A percentile compares a stretch with the other conserved stretches of the same genome.
Evolutionary conservation across 2,329 filamentous ascomycete genomes (phyloP).

Genomic region (Cladorrhinum sp.): DNA sequence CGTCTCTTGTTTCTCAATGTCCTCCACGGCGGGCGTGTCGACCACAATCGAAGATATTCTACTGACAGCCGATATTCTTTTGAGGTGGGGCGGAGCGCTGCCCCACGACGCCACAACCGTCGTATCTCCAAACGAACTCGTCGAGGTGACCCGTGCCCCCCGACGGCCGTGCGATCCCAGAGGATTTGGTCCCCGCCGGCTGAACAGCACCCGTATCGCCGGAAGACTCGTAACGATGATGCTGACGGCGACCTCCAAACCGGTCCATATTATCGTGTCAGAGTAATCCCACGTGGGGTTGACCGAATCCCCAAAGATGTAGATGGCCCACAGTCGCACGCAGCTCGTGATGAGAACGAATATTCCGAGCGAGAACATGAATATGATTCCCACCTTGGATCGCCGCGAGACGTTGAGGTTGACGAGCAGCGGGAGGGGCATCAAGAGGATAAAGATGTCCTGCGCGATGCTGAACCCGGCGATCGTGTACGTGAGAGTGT

Average conservation of each 20-base stretch:
- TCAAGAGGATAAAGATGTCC: conserved; percentile 34
- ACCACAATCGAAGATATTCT: conserved; percentile 11
- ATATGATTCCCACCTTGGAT: conserved; percentile 30
- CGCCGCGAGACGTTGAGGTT: conserved; percentile 31
- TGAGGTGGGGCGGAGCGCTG: conserved; percentile 10
- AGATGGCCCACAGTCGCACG: conserved; percentile 35
- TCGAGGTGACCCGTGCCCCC: not conserved
- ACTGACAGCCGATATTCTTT: conserved; percentile 13
- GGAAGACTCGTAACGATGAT: conserved; percentile 43
- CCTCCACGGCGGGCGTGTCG: not conserved
- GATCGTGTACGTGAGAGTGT: conserved; percentile 31
- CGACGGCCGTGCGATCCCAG: not conserved
- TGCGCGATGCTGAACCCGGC: conserved; percentile 35
- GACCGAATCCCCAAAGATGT: conserved; percentile 32
- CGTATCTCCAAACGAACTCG: conserved; percentile 15
- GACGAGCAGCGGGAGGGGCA: conserved; percentile 35
- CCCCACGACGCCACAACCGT: conserved; percentile 13
- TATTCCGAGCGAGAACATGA: conserved; percentile 39
- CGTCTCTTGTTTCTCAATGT: conserved; percentile 3
- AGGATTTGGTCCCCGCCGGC: not conserved
- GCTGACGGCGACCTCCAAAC: conserved; percentile 41
- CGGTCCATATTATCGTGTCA: conserved; percentile 42
- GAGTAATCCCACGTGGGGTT: conserved; percentile 44
- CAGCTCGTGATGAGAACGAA: conserved; percentile 38
- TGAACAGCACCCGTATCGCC: conserved; percentile 34